These are phyloP conservation scores for Physcomitrium patens DNA, from an alignment of 225 moss, liverwort and hornwort genomes.

Conservation along the genomic window DNA sequence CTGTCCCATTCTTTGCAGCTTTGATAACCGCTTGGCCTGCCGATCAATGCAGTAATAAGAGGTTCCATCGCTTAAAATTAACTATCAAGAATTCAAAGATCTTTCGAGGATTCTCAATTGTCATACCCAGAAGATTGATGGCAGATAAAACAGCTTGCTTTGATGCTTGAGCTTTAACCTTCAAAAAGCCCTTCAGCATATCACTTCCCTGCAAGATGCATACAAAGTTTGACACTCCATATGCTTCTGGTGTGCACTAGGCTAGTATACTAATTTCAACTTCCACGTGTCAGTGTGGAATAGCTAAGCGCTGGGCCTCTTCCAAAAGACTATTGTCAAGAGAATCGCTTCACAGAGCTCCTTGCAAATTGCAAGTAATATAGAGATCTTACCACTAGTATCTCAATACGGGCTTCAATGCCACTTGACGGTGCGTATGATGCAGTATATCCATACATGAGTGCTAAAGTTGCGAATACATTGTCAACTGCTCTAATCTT, in stretches of 20 bases:
- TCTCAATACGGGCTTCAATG: constrained; percentile 55
- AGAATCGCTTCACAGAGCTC: neutral
- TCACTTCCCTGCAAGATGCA: constrained; percentile 72
- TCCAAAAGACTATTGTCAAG: constrained; percentile 6
- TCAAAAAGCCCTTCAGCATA: constrained; percentile 79
- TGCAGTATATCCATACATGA: constrained; percentile 57
- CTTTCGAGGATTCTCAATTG: neutral
- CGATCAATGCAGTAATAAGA: constrained; percentile 18
- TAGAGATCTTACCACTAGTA: constrained; percentile 39
- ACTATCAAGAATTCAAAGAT: constrained; percentile 17
- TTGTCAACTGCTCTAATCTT: constrained; percentile 32
- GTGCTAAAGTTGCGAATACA: constrained; percentile 52
- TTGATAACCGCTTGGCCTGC: constrained; percentile 89
- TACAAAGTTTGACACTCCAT: neutral
- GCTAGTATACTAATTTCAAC: neutral
- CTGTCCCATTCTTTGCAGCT: constrained; percentile 70
- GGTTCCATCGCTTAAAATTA: constrained; percentile 15
- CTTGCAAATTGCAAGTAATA: constrained; percentile 1
- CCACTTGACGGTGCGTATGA: constrained; percentile 53
- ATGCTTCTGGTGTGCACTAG: neutral
- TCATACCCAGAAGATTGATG: constrained; percentile 77
- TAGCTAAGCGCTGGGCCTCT: neutral
- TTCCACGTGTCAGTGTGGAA: neutral
- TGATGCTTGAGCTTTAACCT: constrained; percentile 79
- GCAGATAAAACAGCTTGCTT: constrained; percentile 93